Conservation (phyloP, 2,329 filamentous ascomycete species). For the Fusarium sp. region DNA sequence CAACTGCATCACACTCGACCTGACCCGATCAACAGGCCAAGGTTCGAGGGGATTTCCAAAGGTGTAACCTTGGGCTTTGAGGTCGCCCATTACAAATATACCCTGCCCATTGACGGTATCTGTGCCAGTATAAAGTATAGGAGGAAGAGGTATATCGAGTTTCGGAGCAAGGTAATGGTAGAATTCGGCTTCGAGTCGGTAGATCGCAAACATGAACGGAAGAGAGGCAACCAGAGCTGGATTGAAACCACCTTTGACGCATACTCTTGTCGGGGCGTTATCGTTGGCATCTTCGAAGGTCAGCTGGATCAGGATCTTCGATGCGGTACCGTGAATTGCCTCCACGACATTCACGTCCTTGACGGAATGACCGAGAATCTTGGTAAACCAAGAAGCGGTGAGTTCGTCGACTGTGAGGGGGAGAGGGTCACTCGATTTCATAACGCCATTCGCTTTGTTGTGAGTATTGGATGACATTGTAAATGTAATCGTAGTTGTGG, state of each 20-base stretch:
- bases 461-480: no score
- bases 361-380: background rate
- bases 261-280: background rate
- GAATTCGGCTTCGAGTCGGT: slow-evolving; percentile 19
- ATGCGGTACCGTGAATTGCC: slow-evolving; percentile 21
- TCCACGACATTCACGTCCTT: background rate
- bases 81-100: slow-evolving; percentile 10
- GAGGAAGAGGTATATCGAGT: slow-evolving; percentile 6
- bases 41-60: slow-evolving; percentile 17
- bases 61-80: slow-evolving; percentile 6
- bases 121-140: background rate
- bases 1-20: slow-evolving; percentile 8
- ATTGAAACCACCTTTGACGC: slow-evolving; percentile 29
- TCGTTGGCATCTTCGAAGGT: background rate
- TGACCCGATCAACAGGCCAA: slow-evolving; percentile 3
- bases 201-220: slow-evolving; percentile 1
- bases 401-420: slow-evolving; percentile 11
- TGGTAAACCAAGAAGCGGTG: slow-evolving; percentile 15
- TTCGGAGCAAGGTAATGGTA: slow-evolving; percentile 17
- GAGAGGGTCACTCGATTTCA: slow-evolving; percentile 6
- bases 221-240: background rate
- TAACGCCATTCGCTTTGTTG: background rate
- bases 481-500: no score
- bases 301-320: slow-evolving; percentile 7
- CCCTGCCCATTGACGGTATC: slow-evolving; percentile 13